Evolutionary conservation across 176 grass and related monocot species (phyloP), one percentile per base, ranked within the genome.

Genomic region (Hyparrhenia diplandra): DNA sequence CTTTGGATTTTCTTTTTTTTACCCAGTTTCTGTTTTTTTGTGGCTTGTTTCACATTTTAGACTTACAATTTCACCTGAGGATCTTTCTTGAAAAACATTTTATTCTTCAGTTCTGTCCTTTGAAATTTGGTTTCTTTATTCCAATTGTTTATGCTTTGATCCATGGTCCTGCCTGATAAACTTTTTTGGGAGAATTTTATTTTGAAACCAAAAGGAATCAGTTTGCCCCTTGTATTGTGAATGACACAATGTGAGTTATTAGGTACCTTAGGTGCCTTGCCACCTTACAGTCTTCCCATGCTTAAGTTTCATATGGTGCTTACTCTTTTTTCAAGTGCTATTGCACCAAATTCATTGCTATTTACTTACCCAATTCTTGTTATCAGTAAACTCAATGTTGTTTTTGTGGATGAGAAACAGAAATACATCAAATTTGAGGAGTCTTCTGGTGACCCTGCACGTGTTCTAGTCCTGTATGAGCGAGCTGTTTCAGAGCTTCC

Each of bases 351-450:
- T 36, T 34, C 29, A 51, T 49, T 40, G 40, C 6, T 28, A 49
- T 64, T 57, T 73, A 60, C 55, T 57, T 43, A 13, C 16, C 47
- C 31, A 58, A 49, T 71, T 51, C 47, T 77, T 24, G 20, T 60
- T 77, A 37, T 65, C 57, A 37, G 72, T 82, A 24, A 78, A 78
- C 16, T 86, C 14, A 85, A 5, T 78, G 10, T 45, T 2, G 3
- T 27, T 73, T 63, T 78, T 82, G 29, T 64, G 24, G 47, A 51
- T 82, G 52, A n/a, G n/a, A 85, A 90, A 81, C 88, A 99, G 96
- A 93, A 91, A 52, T 99, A 99, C 64, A 83, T 91, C 65, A 99
- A 99, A 85, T 99, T 93, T 83, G 96, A 95, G 80, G 92, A 95
- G 51, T 88, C 88, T 68, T 91, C 57, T 20, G 88, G 92, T 47